These are phyloP conservation scores for Paraleonurus japonicus DNA, from an alignment of 257 asterid species.

Conservation along the genomic window DNA sequence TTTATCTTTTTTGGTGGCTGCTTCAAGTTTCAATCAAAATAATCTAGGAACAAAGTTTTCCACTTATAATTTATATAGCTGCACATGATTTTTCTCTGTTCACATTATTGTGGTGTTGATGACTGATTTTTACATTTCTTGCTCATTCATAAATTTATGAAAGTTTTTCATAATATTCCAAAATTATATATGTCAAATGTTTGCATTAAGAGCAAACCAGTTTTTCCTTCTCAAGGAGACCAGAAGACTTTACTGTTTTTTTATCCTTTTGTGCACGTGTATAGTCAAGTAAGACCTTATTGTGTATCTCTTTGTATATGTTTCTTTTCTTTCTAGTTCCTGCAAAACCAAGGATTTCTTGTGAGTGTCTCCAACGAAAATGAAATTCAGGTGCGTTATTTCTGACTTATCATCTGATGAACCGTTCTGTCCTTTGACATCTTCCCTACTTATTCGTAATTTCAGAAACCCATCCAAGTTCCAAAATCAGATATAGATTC, in stretches of 20 bases:
- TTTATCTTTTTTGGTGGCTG: background rate
- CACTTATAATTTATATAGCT: background rate
- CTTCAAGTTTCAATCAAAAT: conserved; percentile 1
- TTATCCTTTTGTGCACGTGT: conserved; percentile 2
- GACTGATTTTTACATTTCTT: background rate
- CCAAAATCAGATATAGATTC: conserved; percentile 8
- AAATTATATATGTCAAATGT: background rate
- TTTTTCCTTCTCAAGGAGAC: conserved; percentile 7
- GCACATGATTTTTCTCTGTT: conserved; percentile 4
- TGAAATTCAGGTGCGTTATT: conserved; percentile 73
- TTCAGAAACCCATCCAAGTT: conserved; percentile 21
- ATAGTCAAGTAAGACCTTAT: conserved; percentile 4
- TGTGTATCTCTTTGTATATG: conserved; percentile 3
- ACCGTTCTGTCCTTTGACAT: conserved; percentile 3
- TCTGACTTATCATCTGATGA: conserved; percentile 10
- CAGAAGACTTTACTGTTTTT: background rate
- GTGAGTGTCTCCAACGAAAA: conserved; percentile 86
- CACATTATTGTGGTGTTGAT: background rate
- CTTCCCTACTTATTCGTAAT: background rate
- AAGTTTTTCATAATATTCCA: background rate
- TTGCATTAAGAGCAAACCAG: background rate
- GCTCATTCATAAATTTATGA: conserved; percentile 11
- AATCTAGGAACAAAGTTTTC: background rate
- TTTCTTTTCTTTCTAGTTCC: conserved; percentile 59
- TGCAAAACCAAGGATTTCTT: conserved; percentile 91